Evolutionary conservation across 371 early-diverging fungal species (phyloP).

Genomic region (Haplosporangium sp.): DNA sequence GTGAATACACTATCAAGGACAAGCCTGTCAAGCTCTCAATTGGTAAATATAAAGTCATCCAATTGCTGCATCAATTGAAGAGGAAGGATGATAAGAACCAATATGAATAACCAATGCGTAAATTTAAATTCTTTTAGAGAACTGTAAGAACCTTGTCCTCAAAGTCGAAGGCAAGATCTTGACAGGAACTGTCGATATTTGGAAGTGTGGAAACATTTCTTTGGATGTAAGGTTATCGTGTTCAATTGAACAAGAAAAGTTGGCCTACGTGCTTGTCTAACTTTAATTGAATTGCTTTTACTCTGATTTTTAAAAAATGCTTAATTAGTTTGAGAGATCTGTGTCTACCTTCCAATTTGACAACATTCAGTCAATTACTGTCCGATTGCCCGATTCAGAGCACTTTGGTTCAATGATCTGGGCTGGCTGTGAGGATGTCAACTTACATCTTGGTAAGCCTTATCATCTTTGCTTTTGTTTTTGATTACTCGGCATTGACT

Average conservation of each 20-base stretch:
- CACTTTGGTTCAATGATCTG: conserved; percentile 54
- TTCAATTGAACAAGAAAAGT: not conserved
- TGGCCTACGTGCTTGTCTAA: too few species aligned
- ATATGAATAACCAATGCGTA: too few species aligned
- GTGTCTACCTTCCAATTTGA: conserved; percentile 46
- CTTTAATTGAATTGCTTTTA: not conserved
- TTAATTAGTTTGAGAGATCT: conserved; percentile 28
- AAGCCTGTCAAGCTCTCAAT: conserved; percentile 48
- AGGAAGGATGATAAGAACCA: too few species aligned
- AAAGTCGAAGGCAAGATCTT: conserved; percentile 49
- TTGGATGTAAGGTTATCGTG: conserved; percentile 25
- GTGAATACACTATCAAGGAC: conserved; percentile 35
- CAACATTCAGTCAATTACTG: conserved; percentile 25
- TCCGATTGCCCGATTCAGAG: conserved; percentile 38
- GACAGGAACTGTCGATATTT: conserved; percentile 44
- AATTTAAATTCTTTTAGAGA: conserved; percentile 15
- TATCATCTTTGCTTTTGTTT: too few species aligned
- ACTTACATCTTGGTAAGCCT: conserved; percentile 28
- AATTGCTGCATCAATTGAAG: not conserved
- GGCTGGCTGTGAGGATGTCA: conserved; percentile 37
- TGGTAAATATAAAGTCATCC: conserved; percentile 19
- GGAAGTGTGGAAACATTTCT: conserved; percentile 38
- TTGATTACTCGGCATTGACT: not conserved
- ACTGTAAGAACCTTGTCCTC: conserved; percentile 46
- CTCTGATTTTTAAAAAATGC: not conserved